Evolutionary conservation across 148 eudicot species (phyloP).

Genomic region (Vaccinium vitisidaea): DNA sequence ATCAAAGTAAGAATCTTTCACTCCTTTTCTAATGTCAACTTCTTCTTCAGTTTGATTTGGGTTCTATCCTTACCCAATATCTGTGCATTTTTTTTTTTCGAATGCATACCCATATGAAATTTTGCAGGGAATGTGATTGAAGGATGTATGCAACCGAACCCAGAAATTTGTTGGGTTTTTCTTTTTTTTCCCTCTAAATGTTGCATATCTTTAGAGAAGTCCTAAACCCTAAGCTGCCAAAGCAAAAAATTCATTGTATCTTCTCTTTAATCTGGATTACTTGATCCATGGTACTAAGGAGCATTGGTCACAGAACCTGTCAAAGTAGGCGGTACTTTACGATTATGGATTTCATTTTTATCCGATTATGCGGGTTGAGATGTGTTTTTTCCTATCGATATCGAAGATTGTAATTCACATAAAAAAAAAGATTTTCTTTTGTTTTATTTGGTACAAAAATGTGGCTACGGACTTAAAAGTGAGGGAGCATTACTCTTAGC

Average conservation of each 20-base stretch:
- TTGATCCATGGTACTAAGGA: background rate
- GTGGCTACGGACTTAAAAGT: background rate
- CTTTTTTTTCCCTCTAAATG: background rate
- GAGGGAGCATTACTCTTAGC: background rate
- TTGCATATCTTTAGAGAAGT: background rate
- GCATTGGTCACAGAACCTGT: too few species aligned
- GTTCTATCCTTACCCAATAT: background rate
- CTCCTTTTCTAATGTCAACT: background rate
- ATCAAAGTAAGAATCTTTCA: slow-evolving; percentile 22
- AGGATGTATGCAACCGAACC: background rate
- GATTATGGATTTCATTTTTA: background rate
- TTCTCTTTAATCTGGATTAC: background rate
- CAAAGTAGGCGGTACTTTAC: background rate
- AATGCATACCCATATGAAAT: background rate
- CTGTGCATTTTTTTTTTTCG: background rate
- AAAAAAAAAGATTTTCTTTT: background rate
- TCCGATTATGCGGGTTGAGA: background rate
- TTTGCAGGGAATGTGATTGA: background rate
- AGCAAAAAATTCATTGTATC: background rate
- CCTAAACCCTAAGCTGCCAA: background rate
- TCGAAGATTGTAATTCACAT: background rate
- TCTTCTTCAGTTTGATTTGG: background rate
- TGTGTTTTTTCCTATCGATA: background rate
- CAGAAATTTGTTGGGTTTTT: background rate
- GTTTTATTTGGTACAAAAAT: background rate